Evolutionary conservation across 2,329 filamentous ascomycete genomes (phyloP).

Genomic region (Exophiala xenobiotica): DNA sequence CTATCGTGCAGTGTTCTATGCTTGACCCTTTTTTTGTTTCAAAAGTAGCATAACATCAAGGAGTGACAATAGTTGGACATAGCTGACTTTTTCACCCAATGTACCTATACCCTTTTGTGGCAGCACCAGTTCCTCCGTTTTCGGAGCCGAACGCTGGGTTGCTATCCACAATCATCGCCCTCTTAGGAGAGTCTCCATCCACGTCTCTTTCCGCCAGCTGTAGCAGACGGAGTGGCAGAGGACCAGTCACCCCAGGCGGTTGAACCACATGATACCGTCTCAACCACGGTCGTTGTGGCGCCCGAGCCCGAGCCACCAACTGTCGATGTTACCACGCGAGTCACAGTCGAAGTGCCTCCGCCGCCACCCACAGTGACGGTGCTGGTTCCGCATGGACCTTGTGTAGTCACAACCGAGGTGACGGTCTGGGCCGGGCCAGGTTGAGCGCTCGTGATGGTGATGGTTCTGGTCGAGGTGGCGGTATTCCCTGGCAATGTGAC

Average conservation of each 20-base stretch:
- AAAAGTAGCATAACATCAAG: not conserved
- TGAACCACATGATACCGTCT: not conserved
- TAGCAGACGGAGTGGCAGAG: not conserved
- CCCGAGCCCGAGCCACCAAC: not conserved
- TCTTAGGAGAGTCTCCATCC: not conserved
- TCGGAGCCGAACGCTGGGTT: not conserved
- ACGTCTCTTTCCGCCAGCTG: not conserved
- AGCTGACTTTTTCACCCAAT: not conserved
- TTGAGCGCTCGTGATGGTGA: not conserved
- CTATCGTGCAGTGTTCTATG: too few relatives aligned
- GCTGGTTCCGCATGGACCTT: not conserved
- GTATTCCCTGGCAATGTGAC: too few relatives aligned
- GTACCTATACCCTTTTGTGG: too few relatives aligned
- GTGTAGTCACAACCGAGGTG: not conserved
- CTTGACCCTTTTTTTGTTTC: too few relatives aligned
- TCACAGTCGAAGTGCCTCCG: not conserved
- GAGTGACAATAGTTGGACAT: not conserved
- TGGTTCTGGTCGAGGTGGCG: not conserved
- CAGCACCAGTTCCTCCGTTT: too few relatives aligned
- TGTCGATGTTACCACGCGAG: not conserved
- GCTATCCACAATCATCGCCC: not conserved
- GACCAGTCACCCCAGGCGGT: conserved; percentile 1
- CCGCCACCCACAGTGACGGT: not conserved
- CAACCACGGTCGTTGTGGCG: not conserved
- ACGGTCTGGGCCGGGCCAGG: too few relatives aligned